phyloP scores from a whole-genome alignment of 2,329 filamentous ascomycete genomes.

The Fusarium ambrosium region DNA sequence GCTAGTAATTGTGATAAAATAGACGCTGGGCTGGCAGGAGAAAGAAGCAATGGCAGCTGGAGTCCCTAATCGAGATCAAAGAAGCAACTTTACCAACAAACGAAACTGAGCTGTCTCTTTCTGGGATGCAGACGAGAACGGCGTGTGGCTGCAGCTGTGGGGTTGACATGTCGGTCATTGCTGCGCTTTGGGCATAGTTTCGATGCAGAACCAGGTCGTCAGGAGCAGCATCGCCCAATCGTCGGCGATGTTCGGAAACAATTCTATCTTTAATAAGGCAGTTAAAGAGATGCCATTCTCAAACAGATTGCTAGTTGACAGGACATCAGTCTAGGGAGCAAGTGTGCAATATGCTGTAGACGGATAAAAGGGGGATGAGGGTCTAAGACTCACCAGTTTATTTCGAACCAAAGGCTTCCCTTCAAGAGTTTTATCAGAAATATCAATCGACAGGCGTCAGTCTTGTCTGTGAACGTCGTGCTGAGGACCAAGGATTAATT shows the following conservation, averaged over 20 bases:
- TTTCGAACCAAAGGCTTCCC: background rate
- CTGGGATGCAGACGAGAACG: background rate
- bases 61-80: conserved; percentile 13
- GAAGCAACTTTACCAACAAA: conserved; percentile 6
- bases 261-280: conserved; percentile 5
- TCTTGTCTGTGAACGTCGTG: background rate
- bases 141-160: conserved; percentile 7
- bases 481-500: background rate
- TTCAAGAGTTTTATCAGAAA: background rate
- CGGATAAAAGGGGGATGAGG: background rate
- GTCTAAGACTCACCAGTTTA: background rate
- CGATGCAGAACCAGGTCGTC: conserved; percentile 24
- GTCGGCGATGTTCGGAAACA: conserved; percentile 34
- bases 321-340: background rate
- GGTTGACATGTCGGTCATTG: conserved; percentile 10
- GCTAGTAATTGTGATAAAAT: background rate
- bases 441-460: background rate
- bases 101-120: conserved; percentile 1
- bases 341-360: background rate
- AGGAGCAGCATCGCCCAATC: conserved; percentile 13
- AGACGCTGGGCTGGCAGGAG: background rate
- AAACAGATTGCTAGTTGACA: background rate
- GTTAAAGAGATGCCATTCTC: background rate
- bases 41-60: conserved; percentile 1
- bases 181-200: conserved; percentile 17